Percentiles rank a stretch among this genome's conserved stretches.
Evolutionary conservation across 768 basidiomycete species (phyloP).

Genomic region (Exidia glandulosa): DNA sequence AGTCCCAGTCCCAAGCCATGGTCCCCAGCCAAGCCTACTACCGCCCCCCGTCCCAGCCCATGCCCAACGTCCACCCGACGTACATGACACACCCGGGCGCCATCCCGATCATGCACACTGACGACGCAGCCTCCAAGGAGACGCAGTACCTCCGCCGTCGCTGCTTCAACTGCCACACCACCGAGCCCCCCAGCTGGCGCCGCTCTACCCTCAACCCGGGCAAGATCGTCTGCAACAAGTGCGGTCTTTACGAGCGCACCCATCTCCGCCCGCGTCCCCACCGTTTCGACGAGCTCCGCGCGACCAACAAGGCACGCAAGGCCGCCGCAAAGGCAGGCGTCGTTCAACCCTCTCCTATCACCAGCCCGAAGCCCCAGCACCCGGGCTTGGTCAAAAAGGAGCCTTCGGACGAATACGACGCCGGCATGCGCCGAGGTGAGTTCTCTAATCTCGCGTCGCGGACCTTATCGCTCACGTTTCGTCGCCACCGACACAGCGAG

Average conservation of each 20-base stretch:
- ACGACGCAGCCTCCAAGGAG: conserved; percentile 83
- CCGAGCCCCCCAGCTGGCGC: conserved; percentile 83
- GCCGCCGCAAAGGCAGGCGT: conserved; percentile 22
- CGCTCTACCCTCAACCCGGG: conserved; percentile 80
- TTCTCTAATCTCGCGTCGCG: conserved; percentile 38
- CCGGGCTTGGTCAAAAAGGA: conserved; percentile 52
- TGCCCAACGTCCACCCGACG: conserved; percentile 17
- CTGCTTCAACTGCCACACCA: conserved; percentile 88
- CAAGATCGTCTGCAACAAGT: conserved; percentile 89
- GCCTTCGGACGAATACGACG: conserved; percentile 27
- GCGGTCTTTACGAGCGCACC: conserved; percentile 83
- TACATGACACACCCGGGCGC: conserved; percentile 34
- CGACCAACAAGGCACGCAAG: conserved; percentile 76
- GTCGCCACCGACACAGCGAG: conserved; percentile 27
- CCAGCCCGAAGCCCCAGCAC: not conserved
- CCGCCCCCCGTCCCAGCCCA: conserved; percentile 23
- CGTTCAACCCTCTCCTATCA: not conserved
- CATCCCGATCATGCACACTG: conserved; percentile 74
- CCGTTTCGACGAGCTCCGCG: conserved; percentile 78
- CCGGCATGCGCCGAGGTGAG: conserved; percentile 13
- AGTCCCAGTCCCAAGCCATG: conserved; percentile 47
- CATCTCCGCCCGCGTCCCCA: conserved; percentile 73
- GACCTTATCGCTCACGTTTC: conserved; percentile 48
- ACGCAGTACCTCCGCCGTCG: conserved; percentile 81
- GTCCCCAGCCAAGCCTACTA: conserved; percentile 53